These are phyloP conservation scores for Gynostemma pentaphyllum DNA, from an alignment of 306 rosid genomes.

Conservation along the genomic window DNA sequence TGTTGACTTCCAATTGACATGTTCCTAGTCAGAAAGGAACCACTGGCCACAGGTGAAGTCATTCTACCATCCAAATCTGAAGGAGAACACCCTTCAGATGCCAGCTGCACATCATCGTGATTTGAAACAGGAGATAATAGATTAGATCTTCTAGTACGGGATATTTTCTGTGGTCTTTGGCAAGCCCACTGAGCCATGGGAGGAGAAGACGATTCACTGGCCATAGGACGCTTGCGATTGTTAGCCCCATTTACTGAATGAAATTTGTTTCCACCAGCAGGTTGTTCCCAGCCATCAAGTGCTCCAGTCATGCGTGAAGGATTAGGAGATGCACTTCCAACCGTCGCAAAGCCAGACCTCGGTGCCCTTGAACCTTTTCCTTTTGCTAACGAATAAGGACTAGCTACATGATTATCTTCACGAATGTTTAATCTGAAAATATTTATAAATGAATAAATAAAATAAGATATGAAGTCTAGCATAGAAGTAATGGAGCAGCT, in stretches of 20 bases:
- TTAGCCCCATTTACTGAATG: conserved; percentile 28
- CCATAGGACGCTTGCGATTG: conserved; percentile 47
- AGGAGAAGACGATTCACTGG: conserved; percentile 46
- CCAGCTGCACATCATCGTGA: conserved; percentile 41
- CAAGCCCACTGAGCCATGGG: conserved; percentile 85
- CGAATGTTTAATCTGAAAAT: conserved; percentile 36
- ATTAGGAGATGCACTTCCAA: conserved; percentile 44
- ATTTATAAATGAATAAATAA: not conserved
- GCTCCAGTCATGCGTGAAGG: conserved; percentile 41
- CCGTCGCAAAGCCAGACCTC: conserved; percentile 39
- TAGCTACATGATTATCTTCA: conserved; percentile 35
- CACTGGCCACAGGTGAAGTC: conserved; percentile 36
- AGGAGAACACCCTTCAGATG: conserved; percentile 51
- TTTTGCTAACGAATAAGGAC: conserved; percentile 41
- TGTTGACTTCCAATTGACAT: conserved; percentile 24
- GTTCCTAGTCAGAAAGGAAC: conserved; percentile 37
- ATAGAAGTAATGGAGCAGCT: not conserved
- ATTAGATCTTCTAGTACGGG: conserved; percentile 76
- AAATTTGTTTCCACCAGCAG: conserved; percentile 37
- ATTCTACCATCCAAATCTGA: conserved; percentile 45
- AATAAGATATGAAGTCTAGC: not conserved
- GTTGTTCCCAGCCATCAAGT: conserved; percentile 48
- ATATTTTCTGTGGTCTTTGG: conserved; percentile 72
- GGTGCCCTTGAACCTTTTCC: conserved; percentile 70
- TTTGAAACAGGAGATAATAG: conserved; percentile 56